These are phyloP conservation scores for Dothidotthia symphoricarpi DNA, from an alignment of 2,329 filamentous ascomycete species.

Conservation along the genomic window DNA sequence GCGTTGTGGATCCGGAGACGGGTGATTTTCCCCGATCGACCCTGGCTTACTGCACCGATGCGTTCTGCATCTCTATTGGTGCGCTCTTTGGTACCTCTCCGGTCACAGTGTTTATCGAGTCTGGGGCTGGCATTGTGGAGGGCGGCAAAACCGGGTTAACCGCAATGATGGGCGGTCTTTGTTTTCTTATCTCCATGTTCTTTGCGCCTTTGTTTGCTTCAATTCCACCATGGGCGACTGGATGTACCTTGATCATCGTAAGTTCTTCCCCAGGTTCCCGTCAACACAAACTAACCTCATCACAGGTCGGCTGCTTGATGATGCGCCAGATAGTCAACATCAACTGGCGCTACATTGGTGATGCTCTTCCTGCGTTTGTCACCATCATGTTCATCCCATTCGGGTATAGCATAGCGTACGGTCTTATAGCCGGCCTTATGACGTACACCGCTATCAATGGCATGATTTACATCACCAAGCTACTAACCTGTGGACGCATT, in stretches of 20 bases:
- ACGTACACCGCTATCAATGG: slow-evolving; percentile 74
- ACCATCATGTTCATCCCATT: slow-evolving; percentile 85
- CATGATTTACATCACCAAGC: slow-evolving; percentile 66
- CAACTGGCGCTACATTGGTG: slow-evolving; percentile 84
- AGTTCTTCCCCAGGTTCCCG: slow-evolving; percentile 5
- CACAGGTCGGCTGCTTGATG: slow-evolving; percentile 71
- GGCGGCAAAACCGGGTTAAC: slow-evolving; percentile 81
- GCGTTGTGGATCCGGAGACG: slow-evolving; percentile 74
- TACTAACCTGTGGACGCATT: slow-evolving; percentile 64
- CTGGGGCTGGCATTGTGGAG: slow-evolving; percentile 82
- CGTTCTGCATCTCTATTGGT: slow-evolving; percentile 76
- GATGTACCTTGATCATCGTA: slow-evolving; percentile 78
- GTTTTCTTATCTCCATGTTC: slow-evolving; percentile 85
- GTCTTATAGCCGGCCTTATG: slow-evolving; percentile 76
- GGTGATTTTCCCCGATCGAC: slow-evolving; percentile 86
- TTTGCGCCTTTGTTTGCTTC: slow-evolving; percentile 89
- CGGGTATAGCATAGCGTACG: slow-evolving; percentile 84
- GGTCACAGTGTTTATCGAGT: slow-evolving; percentile 84
- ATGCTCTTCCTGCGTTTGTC: slow-evolving; percentile 79
- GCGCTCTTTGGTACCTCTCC: slow-evolving; percentile 75
- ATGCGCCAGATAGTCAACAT: slow-evolving; percentile 68
- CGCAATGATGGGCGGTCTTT: slow-evolving; percentile 72
- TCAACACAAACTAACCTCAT: slow-evolving; percentile 13
- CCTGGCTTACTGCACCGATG: slow-evolving; percentile 80
- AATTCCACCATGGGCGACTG: slow-evolving; percentile 85